phyloP scores from a whole-genome alignment of 371 early-diverging fungal genomes.

The Rhizopus stolonifer region DNA sequence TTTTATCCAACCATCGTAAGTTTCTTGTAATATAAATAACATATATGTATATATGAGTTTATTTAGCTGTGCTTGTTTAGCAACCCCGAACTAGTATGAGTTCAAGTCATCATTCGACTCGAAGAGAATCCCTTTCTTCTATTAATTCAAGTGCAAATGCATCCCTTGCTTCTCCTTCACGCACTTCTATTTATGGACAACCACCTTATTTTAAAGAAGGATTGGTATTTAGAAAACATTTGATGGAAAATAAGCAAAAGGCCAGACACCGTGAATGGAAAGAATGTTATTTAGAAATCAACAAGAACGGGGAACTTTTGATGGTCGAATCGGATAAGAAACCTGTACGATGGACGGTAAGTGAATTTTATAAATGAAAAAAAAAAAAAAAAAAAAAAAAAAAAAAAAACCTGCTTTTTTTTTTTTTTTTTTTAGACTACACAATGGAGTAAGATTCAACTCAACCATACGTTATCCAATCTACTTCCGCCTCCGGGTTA shows the following conservation, averaged over 20 bases:
- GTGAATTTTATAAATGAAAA: too few species aligned
- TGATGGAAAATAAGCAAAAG: slow-evolving; percentile 72
- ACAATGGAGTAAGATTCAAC: slow-evolving; percentile 58
- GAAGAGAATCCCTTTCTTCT: slow-evolving; percentile 30
- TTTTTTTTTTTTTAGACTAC: slow-evolving; percentile 24
- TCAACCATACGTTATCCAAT: slow-evolving; percentile 83
- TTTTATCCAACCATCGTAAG: not conserved
- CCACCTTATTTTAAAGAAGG: slow-evolving; percentile 68
- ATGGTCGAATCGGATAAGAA: slow-evolving; percentile 71
- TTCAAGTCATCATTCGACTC: slow-evolving; percentile 13
- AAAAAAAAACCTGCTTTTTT: not conserved
- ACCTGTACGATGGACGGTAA: too few species aligned
- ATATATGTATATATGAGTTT: too few species aligned
- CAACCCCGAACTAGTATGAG: slow-evolving; percentile 15
- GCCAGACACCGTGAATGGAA: slow-evolving; percentile 86
- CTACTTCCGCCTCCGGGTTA: slow-evolving; percentile 85
- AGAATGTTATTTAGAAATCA: slow-evolving; percentile 74
- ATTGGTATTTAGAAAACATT: slow-evolving; percentile 81
- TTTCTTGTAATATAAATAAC: too few species aligned
- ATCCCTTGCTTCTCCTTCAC: slow-evolving; percentile 14
- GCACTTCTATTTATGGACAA: slow-evolving; percentile 25
- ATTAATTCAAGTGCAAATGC: slow-evolving; percentile 11
- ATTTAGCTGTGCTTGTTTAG: too few species aligned
- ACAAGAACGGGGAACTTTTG: slow-evolving; percentile 68
- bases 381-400: not conserved